Evolutionary conservation across 305 asterid species (phyloP), one percentile per base, ranked within the genome.

Genomic region (Coffea humblotiana): DNA sequence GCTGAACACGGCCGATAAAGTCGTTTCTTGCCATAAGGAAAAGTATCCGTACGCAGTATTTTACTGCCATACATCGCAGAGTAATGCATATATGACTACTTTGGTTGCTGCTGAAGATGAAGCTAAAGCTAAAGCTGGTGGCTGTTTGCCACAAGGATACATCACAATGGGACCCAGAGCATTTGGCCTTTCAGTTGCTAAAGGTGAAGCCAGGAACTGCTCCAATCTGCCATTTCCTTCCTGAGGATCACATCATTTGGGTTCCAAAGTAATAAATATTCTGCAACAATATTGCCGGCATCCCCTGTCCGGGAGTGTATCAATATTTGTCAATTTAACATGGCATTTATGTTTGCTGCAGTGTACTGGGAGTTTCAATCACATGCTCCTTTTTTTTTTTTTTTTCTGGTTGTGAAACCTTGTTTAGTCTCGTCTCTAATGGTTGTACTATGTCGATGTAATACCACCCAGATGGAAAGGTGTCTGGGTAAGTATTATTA

Each of bases 91-190:
- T 56, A 61, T 77, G 86, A 94, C 93, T 1, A 78, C 78, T 21
- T 58, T 93, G 87, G 91, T 70, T 63, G 94, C 93, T 0, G 82
- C 69, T 0, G 92, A 90, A 23, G 90, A 94, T n/a, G 79, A 91
- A 13, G 86, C 82, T 85, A 47, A 10, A 85, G 98, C 88, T 10
- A 85, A 86, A 8, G 99, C 97, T 0, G 93, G 93, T 88, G 65
- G 97, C 93, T 0, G 90, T 93, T 79, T 95, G 99, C 89, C 99
- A 93, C 81, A 81, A 79, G 73, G 91, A 95, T 45, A 91, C 99
- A 1, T 88, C 97, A 8, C 86, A 85, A 27, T 93, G 99, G 99
- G 92, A 95, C 84, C 97, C 97, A 0, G 91, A 91, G 73, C 97
- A 92, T 77, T 83, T 95, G 89, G 97, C 97, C 2, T 93, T 93